Conservation (phyloP, 2,329 filamentous ascomycete genomes). For the Hypoxylon rubiginosum region DNA sequence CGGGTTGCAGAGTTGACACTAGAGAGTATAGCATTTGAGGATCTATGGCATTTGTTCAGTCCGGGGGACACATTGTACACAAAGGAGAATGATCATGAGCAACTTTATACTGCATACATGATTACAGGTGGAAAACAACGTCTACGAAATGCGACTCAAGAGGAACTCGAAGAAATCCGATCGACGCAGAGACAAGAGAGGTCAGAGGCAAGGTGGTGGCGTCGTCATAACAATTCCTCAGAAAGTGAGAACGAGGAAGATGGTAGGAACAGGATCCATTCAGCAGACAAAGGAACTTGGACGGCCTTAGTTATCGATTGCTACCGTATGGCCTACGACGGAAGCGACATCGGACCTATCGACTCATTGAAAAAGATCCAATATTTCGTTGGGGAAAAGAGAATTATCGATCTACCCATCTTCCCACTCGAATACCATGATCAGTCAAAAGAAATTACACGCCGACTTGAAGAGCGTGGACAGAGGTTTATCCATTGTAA, state of each 20-base stretch:
- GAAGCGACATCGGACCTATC: not conserved
- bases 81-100: not conserved
- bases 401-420: not conserved
- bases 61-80: constrained; percentile 4
- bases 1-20: not conserved
- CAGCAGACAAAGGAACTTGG: not conserved
- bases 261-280: not conserved
- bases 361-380: not conserved
- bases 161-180: not conserved
- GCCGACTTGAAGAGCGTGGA: not conserved
- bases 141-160: not conserved
- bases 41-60: constrained; percentile 6
- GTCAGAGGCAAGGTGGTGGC: not conserved
- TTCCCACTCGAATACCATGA: not conserved
- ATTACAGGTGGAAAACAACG: constrained; percentile 1
- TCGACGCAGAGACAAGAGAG: not conserved
- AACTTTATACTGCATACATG: constrained; percentile 6
- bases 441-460: not conserved
- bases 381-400: not conserved
- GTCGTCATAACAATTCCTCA: not conserved
- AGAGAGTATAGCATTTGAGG: not conserved
- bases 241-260: not conserved
- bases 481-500: not conserved
- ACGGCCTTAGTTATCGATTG: not conserved
- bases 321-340: constrained; percentile 3